Evolutionary conservation across 2,329 filamentous ascomycete species (phyloP), one percentile per base, ranked within the genome.

Genomic region (Lecanicillium sp.): DNA sequence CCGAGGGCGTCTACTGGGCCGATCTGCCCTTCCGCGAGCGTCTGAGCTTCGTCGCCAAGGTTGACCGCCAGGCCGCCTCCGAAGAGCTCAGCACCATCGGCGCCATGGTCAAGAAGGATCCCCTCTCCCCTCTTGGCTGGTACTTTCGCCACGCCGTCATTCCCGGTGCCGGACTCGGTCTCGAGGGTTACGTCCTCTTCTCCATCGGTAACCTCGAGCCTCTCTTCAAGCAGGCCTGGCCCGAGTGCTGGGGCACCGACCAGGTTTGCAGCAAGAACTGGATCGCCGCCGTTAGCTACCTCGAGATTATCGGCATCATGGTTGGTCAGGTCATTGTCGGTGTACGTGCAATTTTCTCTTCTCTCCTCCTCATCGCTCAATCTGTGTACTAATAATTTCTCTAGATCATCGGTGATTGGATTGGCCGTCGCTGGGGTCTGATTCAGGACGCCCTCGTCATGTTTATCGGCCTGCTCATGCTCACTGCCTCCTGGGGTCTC

Each of bases 171-270:
- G 91, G 91, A 63, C 81, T 97, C 44, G 85, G 90, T 63, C 79
- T 97, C 23, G 91, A 97, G 76, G 91, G 89, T 58, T 97, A 96
- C 62, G 90, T 96, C 35, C 79, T 97, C 17, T 97, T 97, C 75
- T 96, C 90, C 54, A 96, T 97, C 57, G 91, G 91, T 50, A 96
- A 95, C 67, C 73, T 97, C 55, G 82, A 86, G 61, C 87, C 90
- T 4, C 76, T 97, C 10, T 91, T 95, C 62, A 68, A 80, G 52
- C 75, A 79, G 27, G 80, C 82, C 5, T 97, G 91, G 77, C 79
- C 82, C 1, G 58, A 70, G 3, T 97, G 91, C 73, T 97, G 91
- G 91, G 74, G 72, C 11, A 71, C 73, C 20, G 66, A 77, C 51
- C 66, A 73, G 3, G 82, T 79, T 23, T 97, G 91, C 72, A 79